Conservation (phyloP, 1,139 yeast species). For the Maudiozyma humilis region DNA sequence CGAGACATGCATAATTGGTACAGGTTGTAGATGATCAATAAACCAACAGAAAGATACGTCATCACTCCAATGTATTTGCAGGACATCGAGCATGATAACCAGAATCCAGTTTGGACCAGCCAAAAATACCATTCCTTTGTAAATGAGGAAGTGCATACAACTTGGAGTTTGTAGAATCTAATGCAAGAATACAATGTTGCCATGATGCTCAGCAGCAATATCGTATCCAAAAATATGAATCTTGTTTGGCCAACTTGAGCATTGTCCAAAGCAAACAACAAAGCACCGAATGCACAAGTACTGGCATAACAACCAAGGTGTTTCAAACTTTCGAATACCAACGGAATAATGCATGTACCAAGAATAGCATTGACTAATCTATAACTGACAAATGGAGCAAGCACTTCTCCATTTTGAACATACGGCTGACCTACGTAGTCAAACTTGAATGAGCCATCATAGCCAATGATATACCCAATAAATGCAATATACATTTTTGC, state of each 20-base stretch:
- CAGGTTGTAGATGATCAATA: constrained; percentile 77
- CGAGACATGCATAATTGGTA: constrained; percentile 72
- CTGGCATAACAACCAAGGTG: constrained; percentile 72
- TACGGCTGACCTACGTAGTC: constrained; percentile 60
- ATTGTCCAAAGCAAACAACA: constrained; percentile 76
- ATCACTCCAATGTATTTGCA: constrained; percentile 94
- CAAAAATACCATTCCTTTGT: constrained; percentile 74
- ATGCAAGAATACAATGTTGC: constrained; percentile 69
- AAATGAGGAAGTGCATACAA: constrained; percentile 43
- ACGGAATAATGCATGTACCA: constrained; percentile 75
- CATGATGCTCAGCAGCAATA: constrained; percentile 74
- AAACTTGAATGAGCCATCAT: constrained; percentile 83
- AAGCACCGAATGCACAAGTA: constrained; percentile 68
- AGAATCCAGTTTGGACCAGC: constrained; percentile 74
- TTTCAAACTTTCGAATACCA: constrained; percentile 74
- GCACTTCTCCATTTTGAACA: constrained; percentile 60
- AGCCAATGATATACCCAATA: constrained; percentile 83
- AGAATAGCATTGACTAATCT: constrained; percentile 73
- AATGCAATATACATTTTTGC: constrained; percentile 87
- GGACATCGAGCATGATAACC: constrained; percentile 82
- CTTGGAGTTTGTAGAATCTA: constrained; percentile 65
- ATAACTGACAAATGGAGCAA: constrained; percentile 84
- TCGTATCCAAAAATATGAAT: constrained; percentile 82
- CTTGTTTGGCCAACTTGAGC: constrained; percentile 91
- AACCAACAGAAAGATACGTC: constrained; percentile 78